These are phyloP conservation scores for Ocimum tenuiflorum DNA, from an alignment of 257 asterid species.

Conservation along the genomic window DNA sequence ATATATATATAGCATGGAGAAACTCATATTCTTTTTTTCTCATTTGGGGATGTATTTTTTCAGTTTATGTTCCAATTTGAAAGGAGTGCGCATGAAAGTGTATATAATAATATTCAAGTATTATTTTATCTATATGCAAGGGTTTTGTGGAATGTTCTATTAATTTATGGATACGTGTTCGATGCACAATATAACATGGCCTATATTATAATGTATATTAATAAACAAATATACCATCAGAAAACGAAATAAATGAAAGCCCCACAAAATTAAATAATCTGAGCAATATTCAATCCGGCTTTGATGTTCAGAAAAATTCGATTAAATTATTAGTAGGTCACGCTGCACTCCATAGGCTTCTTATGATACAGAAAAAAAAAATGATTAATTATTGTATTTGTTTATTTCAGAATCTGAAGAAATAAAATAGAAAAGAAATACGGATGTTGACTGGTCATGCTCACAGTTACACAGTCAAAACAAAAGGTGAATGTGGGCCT, in stretches of 20 bases:
- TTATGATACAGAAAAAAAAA: constrained; percentile 11
- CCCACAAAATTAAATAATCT: neutral
- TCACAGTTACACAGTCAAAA: constrained; percentile 17
- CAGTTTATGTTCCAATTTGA: too few relatives aligned
- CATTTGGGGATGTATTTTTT: too few relatives aligned
- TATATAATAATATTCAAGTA: too few relatives aligned
- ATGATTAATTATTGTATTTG: neutral
- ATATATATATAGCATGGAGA: too few relatives aligned
- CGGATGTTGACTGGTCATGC: constrained; percentile 27
- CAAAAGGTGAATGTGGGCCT: constrained; percentile 18
- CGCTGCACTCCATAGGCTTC: constrained; percentile 20
- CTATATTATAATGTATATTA: too few relatives aligned
- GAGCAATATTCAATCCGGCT: neutral
- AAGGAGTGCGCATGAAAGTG: too few relatives aligned
- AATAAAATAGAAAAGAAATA: neutral
- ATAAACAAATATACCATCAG: too few relatives aligned
- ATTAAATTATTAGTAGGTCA: neutral
- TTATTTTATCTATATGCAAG: too few relatives aligned
- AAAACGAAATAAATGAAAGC: neutral
- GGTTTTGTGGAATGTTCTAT: too few relatives aligned
- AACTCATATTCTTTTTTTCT: too few relatives aligned
- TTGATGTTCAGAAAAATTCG: neutral
- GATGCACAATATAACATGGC: too few relatives aligned
- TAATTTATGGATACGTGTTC: too few relatives aligned
- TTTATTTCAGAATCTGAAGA: neutral